These are phyloP conservation scores for Penicilliopsis zonata DNA, from an alignment of 495 filamentous ascomycete species.

Conservation along the genomic window DNA sequence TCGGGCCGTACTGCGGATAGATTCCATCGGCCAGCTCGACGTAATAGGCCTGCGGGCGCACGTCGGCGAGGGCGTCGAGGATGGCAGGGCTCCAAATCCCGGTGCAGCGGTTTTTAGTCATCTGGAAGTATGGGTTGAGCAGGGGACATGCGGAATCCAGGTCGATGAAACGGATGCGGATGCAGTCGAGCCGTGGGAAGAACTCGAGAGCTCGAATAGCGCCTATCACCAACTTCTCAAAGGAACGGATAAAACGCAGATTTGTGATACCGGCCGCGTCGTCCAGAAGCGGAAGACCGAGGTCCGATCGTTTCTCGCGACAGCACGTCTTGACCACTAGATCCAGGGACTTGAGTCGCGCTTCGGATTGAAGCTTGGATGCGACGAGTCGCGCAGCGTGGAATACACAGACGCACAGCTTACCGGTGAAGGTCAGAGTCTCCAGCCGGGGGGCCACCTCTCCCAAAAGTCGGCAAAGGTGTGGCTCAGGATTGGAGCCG, in stretches of 20 bases:
- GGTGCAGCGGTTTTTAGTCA: slow-evolving; percentile 42
- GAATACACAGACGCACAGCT: slow-evolving; percentile 50
- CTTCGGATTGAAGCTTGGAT: slow-evolving; percentile 15
- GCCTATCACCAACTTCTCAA: slow-evolving; percentile 49
- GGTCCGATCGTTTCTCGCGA: slow-evolving; percentile 29
- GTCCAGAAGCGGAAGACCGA: slow-evolving; percentile 13
- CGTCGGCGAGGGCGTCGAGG: slow-evolving; percentile 36
- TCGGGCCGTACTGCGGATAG: slow-evolving; percentile 17
- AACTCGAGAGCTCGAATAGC: slow-evolving; percentile 44
- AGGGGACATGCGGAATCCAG: slow-evolving; percentile 42
- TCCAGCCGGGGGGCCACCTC: slow-evolving; percentile 44
- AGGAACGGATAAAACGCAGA: slow-evolving; percentile 52
- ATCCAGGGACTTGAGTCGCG: slow-evolving; percentile 48
- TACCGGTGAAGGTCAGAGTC: slow-evolving; percentile 53
- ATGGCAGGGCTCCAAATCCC: slow-evolving; percentile 62
- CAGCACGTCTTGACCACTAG: slow-evolving; percentile 61
- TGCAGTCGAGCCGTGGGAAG: slow-evolving; percentile 39
- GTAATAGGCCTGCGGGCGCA: slow-evolving; percentile 43
- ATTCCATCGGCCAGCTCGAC: slow-evolving; percentile 46
- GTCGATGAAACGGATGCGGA: slow-evolving; percentile 62
- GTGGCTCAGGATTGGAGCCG: slow-evolving; percentile 9
- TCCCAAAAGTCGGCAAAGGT: slow-evolving; percentile 47
- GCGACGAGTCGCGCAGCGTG: slow-evolving; percentile 27
- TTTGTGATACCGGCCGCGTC: slow-evolving; percentile 57
- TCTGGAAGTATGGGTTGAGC: slow-evolving; percentile 55